These are phyloP conservation scores for Geotrichum reessii DNA, from an alignment of 1,139 yeast species.

Conservation along the genomic window DNA sequence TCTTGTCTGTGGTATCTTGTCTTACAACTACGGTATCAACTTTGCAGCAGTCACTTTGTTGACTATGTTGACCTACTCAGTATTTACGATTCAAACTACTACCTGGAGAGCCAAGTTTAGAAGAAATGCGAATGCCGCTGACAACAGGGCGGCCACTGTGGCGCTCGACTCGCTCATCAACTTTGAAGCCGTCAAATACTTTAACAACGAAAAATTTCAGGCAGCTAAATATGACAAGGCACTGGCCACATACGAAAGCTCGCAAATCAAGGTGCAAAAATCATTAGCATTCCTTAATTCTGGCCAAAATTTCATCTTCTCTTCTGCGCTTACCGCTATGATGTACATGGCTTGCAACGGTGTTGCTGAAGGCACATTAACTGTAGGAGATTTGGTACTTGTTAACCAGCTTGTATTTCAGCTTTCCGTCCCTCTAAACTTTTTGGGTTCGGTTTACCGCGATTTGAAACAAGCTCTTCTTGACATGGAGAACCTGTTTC, in stretches of 20 bases:
- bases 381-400: slow-evolving; percentile 94
- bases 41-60: slow-evolving; percentile 85
- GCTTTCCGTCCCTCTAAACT: slow-evolving; percentile 87
- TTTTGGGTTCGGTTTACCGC: slow-evolving; percentile 89
- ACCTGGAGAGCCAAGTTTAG: slow-evolving; percentile 95
- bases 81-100: slow-evolving; percentile 86
- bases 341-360: slow-evolving; percentile 99
- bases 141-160: slow-evolving; percentile 87
- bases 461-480: slow-evolving; percentile 87
- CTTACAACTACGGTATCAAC: slow-evolving; percentile 82
- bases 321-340: slow-evolving; percentile 89
- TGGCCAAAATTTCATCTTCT: slow-evolving; percentile 89
- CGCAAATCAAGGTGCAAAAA: slow-evolving; percentile 84
- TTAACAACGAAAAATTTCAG: slow-evolving; percentile 81
- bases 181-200: slow-evolving; percentile 90
- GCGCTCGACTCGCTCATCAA: slow-evolving; percentile 92
- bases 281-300: slow-evolving; percentile 85
- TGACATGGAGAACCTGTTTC: slow-evolving; percentile 89
- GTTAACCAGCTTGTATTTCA: slow-evolving; percentile 95
- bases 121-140: slow-evolving; percentile 88
- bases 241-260: slow-evolving; percentile 66
- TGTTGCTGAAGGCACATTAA: slow-evolving; percentile 69
- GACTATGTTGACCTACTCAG: slow-evolving; percentile 82
- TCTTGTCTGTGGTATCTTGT: slow-evolving; percentile 86
- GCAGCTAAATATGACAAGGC: slow-evolving; percentile 77